These are phyloP conservation scores for Trypanosoma grayi DNA, from an alignment of 208 protist genomes.

Conservation along the genomic window DNA sequence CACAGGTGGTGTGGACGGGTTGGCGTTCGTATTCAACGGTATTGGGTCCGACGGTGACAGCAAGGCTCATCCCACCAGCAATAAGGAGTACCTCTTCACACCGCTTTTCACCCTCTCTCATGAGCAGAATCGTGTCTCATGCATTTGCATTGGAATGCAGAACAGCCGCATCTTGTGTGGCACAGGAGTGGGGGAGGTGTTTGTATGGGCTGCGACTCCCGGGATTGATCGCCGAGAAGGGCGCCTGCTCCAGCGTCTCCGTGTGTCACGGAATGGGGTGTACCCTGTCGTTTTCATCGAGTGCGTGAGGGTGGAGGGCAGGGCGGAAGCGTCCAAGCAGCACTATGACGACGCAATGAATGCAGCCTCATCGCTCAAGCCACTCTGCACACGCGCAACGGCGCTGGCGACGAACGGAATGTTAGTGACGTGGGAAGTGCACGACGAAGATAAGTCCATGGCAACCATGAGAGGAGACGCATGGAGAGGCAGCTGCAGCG, in stretches of 20 bases:
- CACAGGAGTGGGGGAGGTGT: conserved; percentile 53
- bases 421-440: conserved; percentile 10
- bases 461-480: too few relatives aligned
- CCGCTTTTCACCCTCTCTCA: conserved; percentile 50
- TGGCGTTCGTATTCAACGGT: conserved; percentile 50
- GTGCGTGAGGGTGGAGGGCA: neutral
- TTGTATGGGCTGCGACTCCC: conserved; percentile 68
- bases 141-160: conserved; percentile 37
- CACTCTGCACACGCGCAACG: neutral
- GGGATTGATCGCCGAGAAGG: conserved; percentile 59
- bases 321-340: too few relatives aligned
- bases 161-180: conserved; percentile 70
- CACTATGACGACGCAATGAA: neutral
- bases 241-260: conserved; percentile 49
- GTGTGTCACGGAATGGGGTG: conserved; percentile 32
- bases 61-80: neutral
- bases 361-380: neutral
- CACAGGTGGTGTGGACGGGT: conserved; percentile 56
- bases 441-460: conserved; percentile 15
- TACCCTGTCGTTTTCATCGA: conserved; percentile 58
- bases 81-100: conserved; percentile 10
- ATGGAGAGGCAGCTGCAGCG: too few relatives aligned
- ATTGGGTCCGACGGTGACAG: neutral
- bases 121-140: conserved; percentile 47
- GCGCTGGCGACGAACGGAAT: conserved; percentile 12